A percentile compares a stretch with the other conserved stretches of the same genome.
Conservation (phyloP, 192 early-diverging fungal genomes). For the Linnemannia hyalina region DNA sequence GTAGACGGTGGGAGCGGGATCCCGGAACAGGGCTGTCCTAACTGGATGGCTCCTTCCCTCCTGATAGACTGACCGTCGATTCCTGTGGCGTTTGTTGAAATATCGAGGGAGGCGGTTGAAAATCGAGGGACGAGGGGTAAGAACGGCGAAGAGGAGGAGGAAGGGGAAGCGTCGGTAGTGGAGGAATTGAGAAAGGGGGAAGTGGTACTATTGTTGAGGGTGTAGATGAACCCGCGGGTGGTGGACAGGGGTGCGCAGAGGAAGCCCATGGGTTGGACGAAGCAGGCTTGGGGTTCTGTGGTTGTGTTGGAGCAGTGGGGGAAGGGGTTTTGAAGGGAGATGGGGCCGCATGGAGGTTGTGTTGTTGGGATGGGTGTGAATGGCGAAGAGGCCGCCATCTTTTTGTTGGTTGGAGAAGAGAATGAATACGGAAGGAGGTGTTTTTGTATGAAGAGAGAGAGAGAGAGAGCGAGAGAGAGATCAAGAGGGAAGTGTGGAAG, state of each 20-base stretch:
- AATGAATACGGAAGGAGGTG: not conserved
- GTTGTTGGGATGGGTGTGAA: constrained; percentile 36
- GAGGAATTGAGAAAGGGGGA: not conserved
- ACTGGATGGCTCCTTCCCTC: not conserved
- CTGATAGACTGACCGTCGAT: constrained; percentile 24
- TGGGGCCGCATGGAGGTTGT: constrained; percentile 27
- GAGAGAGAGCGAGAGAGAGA: not conserved
- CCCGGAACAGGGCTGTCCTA: constrained; percentile 28
- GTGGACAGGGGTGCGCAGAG: constrained; percentile 36
- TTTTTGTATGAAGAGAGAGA: not conserved
- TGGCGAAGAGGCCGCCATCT: not conserved
- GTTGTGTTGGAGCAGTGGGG: constrained; percentile 17
- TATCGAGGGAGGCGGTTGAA: not conserved
- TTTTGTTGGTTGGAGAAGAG: not conserved
- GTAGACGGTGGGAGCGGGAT: constrained; percentile 9
- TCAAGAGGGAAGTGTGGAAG: not conserved
- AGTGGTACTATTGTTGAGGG: constrained; percentile 11
- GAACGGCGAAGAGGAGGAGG: not conserved
- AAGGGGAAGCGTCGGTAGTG: not conserved
- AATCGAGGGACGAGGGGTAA: constrained; percentile 25
- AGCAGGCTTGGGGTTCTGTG: constrained; percentile 20
- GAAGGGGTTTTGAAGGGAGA: constrained; percentile 11
- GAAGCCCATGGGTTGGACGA: constrained; percentile 35
- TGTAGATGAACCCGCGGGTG: constrained; percentile 48
- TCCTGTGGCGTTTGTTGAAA: not conserved